Base-by-base conservation (phyloP, 257 asterid species). In the Lantana camara region DNA sequence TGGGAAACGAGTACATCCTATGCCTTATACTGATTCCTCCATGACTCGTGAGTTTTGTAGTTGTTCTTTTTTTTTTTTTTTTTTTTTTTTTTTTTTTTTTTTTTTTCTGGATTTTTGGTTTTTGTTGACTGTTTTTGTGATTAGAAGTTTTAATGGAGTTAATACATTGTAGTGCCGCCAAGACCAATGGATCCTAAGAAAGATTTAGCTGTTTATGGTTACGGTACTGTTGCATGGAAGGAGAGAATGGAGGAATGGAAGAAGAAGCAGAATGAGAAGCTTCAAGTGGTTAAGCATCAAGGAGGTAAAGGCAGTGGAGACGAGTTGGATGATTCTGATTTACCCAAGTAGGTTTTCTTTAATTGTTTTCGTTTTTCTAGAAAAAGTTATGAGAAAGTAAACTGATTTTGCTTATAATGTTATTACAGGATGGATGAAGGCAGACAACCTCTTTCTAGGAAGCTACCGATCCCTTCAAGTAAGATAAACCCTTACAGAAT, bases 181-280 rank as follows among this genome's bases (percentile, higher is more conserved):
- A 74, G 97, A 15, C 80, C 97, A 4, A 89, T 89, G 97, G 97
- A 89, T 75, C 97, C 97, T 15, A 89, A 84, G 72, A 89, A 87
- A 65, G 97, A 89, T 35, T 80, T 89, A 14, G 95, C 97, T 0
- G 95, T 87, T 4, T 89, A 89, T 68, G 97, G 97, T 22, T 89
- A 89, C 64, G 95, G 97, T 29, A 89, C 89, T 35, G 80, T 89
- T 48, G 97, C 97, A 3, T 89, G 97, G 97, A 89, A 89, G 75
- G 95, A 89, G 52, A 87, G 93, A 75, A 89, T 89, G 94, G 97
- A 89, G 57, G 97, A 89, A 57, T 87, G 97, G 97, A 89, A 81
- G 81, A 77, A 75, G 76, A 89, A 87, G 76, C 97, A 87, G 63
- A 87, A 78, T 35, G 85, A 84, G 11, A 89, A 79, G 62, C 87